phyloP scores from a whole-genome alignment of 257 asterid genomes.

The Vinca minor region DNA sequence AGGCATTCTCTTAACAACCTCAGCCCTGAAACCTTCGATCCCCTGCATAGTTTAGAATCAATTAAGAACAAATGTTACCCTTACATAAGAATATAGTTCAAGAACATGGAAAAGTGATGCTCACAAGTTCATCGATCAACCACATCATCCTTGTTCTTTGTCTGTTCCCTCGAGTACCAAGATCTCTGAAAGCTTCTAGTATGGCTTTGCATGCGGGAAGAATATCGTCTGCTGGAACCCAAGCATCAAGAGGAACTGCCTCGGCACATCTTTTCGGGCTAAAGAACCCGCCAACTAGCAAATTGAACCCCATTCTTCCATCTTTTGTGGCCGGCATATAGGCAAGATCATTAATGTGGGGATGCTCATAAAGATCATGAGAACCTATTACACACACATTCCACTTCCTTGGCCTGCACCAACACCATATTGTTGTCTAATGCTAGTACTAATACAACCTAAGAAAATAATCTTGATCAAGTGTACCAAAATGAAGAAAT shows the following conservation, averaged over 20 bases:
- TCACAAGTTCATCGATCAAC: constrained; percentile 93
- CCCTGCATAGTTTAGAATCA: constrained; percentile 48
- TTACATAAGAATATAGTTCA: too few relatives aligned
- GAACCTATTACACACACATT: constrained; percentile 89
- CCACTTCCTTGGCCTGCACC: constrained; percentile 95
- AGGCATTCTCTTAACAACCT: constrained; percentile 84
- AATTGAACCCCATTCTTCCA: constrained; percentile 74
- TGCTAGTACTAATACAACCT: too few relatives aligned
- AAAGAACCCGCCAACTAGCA: constrained; percentile 92
- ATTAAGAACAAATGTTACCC: too few relatives aligned
- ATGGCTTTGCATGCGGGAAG: constrained; percentile 71
- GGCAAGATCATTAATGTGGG: constrained; percentile 93
- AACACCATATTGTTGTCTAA: not conserved
- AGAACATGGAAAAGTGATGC: constrained; percentile 19
- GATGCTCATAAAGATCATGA: constrained; percentile 95
- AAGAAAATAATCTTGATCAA: not conserved
- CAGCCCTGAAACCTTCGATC: constrained; percentile 74
- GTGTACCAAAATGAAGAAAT: too few relatives aligned
- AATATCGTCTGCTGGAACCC: constrained; percentile 91
- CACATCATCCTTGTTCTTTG: constrained; percentile 98
- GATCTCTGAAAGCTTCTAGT: constrained; percentile 81
- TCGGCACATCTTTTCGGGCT: constrained; percentile 89
- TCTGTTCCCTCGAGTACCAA: constrained; percentile 80
- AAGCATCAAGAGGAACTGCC: constrained; percentile 93
- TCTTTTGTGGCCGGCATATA: constrained; percentile 83